Evolutionary conservation across 108 stramenopile genomes (phyloP), one percentile per base, ranked within the genome.

Genomic region (Pseudonitzschia pungens): DNA sequence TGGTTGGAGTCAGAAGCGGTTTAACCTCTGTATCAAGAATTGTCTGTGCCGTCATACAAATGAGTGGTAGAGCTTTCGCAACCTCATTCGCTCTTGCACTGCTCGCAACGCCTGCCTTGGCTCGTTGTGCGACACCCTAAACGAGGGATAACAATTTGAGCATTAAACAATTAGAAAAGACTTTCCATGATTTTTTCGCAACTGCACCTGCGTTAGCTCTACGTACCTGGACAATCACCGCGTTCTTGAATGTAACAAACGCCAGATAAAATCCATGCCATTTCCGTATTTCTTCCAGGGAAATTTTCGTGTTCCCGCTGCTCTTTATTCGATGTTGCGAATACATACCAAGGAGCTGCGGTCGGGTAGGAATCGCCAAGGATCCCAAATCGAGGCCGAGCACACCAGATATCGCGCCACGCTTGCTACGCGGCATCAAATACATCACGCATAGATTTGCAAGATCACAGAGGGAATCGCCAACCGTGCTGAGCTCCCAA

Each of bases 401-500:
- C 55, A 89, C 71, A 20, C 92, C 89, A 21, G 86, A 86, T 63
- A 90, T 79, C 21, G 86, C 90, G 68, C 79, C 74, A 32, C 73
- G 69, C 42, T 73, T 72, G 27, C 77, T 79, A n/a, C 68, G 72
- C 14, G 92, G 82, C 81, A 95, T 88, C 55, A 83, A 85, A 62
- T 94, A 95, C 85, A 94, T 87, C 88, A 96, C 89, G 70, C 83
- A 84, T 28, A 98, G 81, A 81, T 96, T 98, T 6, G 97, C 98
- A 40, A 98, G 57, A 77, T 99, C 98, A 43, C 96, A 94, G 24
- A 88, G 81, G 0, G 89, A 79, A 82, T 99, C 93, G 15, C 98
- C 97, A 27, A 98, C 79, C 11, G 97, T 98, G 54, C 81, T 84
- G 27, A 99, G 82, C 71, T 99, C 98, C 98, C 98, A 99, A 79